These are phyloP conservation scores for Aspergillus novoparasiticus DNA, from an alignment of 2,329 filamentous ascomycete species.

Conservation along the genomic window DNA sequence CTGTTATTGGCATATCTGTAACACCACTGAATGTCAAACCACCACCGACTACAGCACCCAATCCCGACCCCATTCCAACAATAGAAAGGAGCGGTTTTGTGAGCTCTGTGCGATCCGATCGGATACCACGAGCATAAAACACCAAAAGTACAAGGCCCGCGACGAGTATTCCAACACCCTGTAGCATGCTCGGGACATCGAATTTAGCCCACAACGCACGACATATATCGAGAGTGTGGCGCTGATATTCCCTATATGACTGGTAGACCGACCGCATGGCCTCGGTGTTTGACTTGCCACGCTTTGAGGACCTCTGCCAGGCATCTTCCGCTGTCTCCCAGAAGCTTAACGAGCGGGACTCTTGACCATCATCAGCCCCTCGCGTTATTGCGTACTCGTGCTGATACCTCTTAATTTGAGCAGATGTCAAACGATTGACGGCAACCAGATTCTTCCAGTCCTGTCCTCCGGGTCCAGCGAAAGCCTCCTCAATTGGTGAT, in stretches of 20 bases:
- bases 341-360: conserved; percentile 57
- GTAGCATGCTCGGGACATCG: conserved; percentile 80
- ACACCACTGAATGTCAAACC: conserved; percentile 25
- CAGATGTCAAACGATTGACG: conserved; percentile 75
- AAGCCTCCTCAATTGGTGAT: conserved; percentile 90
- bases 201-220: conserved; percentile 90
- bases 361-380: conserved; percentile 64
- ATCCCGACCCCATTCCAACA: conserved; percentile 52
- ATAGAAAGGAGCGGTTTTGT: conserved; percentile 56
- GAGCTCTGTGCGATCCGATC: conserved; percentile 56
- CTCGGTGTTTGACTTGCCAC: conserved; percentile 37
- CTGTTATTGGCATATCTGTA: conserved; percentile 33
- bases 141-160: conserved; percentile 69
- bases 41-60: conserved; percentile 42
- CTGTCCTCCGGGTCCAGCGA: conserved; percentile 68
- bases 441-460: conserved; percentile 76
- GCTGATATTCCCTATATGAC: conserved; percentile 73
- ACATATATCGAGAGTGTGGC: conserved; percentile 75
- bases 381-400: conserved; percentile 75
- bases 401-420: conserved; percentile 89
- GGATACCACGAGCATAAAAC: conserved; percentile 68
- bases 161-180: conserved; percentile 73
- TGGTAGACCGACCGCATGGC: conserved; percentile 50
- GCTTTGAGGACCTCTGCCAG: conserved; percentile 51
- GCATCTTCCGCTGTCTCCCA: conserved; percentile 63